Base-by-base conservation (phyloP, 768 basidiomycete species). In the Exidia glandulosa region DNA sequence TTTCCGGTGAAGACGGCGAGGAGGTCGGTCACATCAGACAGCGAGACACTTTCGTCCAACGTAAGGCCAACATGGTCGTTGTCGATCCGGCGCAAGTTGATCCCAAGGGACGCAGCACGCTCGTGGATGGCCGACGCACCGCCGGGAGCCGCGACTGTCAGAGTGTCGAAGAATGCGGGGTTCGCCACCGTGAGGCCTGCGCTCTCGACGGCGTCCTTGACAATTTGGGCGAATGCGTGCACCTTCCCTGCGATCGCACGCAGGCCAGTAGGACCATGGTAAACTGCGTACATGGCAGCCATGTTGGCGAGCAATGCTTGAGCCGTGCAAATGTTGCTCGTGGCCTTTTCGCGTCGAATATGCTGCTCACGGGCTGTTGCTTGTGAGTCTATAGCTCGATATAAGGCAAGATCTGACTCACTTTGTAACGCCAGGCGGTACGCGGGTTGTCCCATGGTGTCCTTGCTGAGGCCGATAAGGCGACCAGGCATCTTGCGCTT, bases 401-500 rank as follows among this genome's bases (percentile, higher is more conserved):
- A 32, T 54, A 23, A 55, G 27, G 23, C 32, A 37, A 19, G 56
- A 4, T n/a, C 56, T 10, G 16, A 76, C 87, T 76, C 65, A 91
- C 95, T 99, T 74, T 99, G 96, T 52, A 99, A 74, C 16, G 96
- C 90, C 61, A 99, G 74, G 32, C 96, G 83, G 69, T 97, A 98
- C 1, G 94, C 96, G 16, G 85, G 84, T 58, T 87, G 83, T 1
- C 95, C 96, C 62, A 85, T 77, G 7, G 81, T 76, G 70, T 96
- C 96, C 61, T 86, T 86, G 70, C 90, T 94, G 29, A 88, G 78
- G 23, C 96, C 96, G 69, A 99, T 90, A 57, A 99, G 74, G 59
- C 96, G 82, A 58, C 96, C 96, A n/a, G 96, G 96, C 92, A 98
- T 96, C 76, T 94, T 95, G 64, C 95, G 79, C 80, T 98, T 99